phyloP scores from a whole-genome alignment of 2,329 filamentous ascomycete species.

The Sphaceloma murrayae region DNA sequence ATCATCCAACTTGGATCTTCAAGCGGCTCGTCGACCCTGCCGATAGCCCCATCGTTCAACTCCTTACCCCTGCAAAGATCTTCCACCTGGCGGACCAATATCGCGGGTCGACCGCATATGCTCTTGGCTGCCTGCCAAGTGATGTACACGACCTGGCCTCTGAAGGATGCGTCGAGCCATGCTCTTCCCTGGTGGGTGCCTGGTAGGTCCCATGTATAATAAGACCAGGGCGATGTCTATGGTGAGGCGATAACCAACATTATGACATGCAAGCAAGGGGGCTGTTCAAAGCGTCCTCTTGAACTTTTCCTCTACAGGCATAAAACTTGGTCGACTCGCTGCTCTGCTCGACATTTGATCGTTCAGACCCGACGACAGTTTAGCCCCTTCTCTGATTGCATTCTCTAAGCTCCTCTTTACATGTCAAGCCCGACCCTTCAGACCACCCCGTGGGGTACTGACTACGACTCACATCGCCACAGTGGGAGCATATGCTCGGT shows the following conservation, averaged over 20 bases:
- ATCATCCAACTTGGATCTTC: neutral
- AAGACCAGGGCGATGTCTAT: neutral
- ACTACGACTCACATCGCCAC: slow-evolving; percentile 7
- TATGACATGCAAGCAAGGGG: slow-evolving; percentile 9
- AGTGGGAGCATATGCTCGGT: slow-evolving; percentile 8
- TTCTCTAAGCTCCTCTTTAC: too few species aligned
- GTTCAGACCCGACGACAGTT: too few species aligned
- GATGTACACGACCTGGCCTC: neutral
- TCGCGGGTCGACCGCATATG: neutral
- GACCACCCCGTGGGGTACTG: neutral
- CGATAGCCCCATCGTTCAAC: neutral
- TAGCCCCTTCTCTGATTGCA: too few species aligned
- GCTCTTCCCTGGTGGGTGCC: slow-evolving; percentile 1
- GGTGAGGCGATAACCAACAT: neutral
- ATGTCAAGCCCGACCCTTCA: neutral
- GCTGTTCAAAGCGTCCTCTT: too few species aligned
- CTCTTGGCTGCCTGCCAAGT: slow-evolving; percentile 1
- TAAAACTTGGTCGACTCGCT: too few species aligned
- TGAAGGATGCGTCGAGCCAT: neutral
- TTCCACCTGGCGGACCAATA: neutral
- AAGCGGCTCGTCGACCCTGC: neutral
- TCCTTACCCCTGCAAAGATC: neutral
- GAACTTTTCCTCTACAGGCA: too few species aligned
- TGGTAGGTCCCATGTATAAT: neutral
- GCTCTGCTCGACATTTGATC: neutral